Evolutionary conservation across 148 eudicot species (phyloP), one percentile per base, ranked within the genome.

Genomic region (Vaccinium darrowii): DNA sequence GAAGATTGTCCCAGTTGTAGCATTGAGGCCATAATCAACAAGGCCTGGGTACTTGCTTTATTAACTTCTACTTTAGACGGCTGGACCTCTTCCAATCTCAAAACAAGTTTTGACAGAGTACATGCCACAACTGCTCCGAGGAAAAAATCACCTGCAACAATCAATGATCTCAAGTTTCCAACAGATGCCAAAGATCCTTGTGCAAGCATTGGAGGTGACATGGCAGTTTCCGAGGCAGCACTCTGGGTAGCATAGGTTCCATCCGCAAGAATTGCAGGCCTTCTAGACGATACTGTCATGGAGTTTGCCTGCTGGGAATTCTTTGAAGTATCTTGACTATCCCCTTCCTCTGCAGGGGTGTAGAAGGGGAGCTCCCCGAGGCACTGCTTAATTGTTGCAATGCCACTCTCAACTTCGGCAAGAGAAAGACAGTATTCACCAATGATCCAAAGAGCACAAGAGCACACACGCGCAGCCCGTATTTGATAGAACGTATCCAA

Each of bases 401-500:
- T 88, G 21, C 94, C 98, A 84, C 90, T 95, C 87, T 94, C 98
- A 84, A 93, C 94, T 91, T 95, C 98, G 80, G 98, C 93, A 21
- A 93, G 94, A 16, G 97, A 92, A 80, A 95, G 92, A 77, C 98
- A 94, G 78, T 95, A 94, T 90, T 95, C 98, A 15, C 98, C 95
- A 84, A 94, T 87, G 77, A 95, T 94, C 98, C 98, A 95, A 86
- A 95, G 93, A 84, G 98, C n/a, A n/a, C n/a, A n/a, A n/a, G n/a
- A n/a, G n/a, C 97, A 95, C 67, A 95, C 98, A 65, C 96, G 90
- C 56, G 98, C 95, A 47, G 98, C 93, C 72, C 95, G 95, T 69
- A 95, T 95, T 89, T 95, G 98, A 85, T 94, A 94, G 85, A 95
- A 94, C 58, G 96, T 94, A 88, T 95, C 98, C 52, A 95, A 88